Percentiles rank a stretch among this genome's conserved stretches.
Evolutionary conservation across 306 rosid species (phyloP).

Genomic region (Cucumis hystrix): DNA sequence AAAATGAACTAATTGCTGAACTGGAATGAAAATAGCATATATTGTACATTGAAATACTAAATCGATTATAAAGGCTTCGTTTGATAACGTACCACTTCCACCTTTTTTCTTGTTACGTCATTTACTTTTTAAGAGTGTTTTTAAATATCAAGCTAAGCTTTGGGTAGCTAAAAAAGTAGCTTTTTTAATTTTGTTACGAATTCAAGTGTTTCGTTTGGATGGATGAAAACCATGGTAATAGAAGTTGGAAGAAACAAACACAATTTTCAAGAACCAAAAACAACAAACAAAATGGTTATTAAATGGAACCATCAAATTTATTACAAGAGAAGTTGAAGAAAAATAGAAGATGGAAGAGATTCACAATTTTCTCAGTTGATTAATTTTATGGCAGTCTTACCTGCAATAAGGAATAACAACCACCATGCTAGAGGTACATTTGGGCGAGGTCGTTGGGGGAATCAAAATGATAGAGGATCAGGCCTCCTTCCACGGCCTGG

Average conservation of each 20-base stretch:
- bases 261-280: too few relatives aligned
- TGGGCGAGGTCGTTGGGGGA: conserved; percentile 44
- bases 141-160: too few relatives aligned
- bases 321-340: background rate
- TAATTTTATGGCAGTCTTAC: conserved; percentile 24
- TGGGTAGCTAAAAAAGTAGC: too few relatives aligned
- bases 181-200: too few relatives aligned
- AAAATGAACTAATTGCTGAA: background rate
- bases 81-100: background rate
- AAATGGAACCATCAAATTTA: background rate
- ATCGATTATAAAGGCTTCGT: background rate
- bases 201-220: too few relatives aligned
- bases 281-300: too few relatives aligned
- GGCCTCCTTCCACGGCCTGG: conserved; percentile 95
- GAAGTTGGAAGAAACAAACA: too few relatives aligned
- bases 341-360: background rate
- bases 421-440: conserved; percentile 27
- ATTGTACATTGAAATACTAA: background rate
- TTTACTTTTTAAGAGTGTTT: too few relatives aligned
- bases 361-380: background rate
- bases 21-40: background rate
- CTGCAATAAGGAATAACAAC: conserved; percentile 21
- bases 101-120: too few relatives aligned
- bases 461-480: conserved; percentile 57
- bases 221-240: too few relatives aligned